These are phyloP conservation scores for Calonectria pteridis DNA, from an alignment of 2,329 filamentous ascomycete species.

Conservation along the genomic window DNA sequence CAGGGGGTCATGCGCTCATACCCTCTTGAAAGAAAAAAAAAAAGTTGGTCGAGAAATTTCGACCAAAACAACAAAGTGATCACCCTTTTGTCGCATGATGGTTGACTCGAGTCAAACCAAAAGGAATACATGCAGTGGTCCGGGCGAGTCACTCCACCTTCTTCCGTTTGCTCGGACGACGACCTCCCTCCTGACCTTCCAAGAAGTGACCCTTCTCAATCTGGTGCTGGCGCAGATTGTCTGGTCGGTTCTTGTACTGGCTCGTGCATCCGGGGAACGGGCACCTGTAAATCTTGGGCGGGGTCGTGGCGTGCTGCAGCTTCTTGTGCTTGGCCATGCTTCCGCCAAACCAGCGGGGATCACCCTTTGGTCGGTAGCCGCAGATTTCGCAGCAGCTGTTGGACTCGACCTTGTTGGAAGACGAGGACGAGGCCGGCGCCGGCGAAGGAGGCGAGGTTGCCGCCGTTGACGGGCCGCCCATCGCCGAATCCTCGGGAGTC, in stretches of 20 bases:
- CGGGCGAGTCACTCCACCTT: constrained; percentile 47
- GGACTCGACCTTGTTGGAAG: constrained; percentile 55
- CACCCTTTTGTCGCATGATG: not conserved
- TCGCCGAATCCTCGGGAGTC: constrained; percentile 36
- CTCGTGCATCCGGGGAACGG: constrained; percentile 66
- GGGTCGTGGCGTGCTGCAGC: constrained; percentile 63
- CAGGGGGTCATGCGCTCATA: not conserved
- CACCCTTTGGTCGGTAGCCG: constrained; percentile 67
- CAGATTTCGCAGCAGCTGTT: constrained; percentile 64
- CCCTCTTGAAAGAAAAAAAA: not conserved
- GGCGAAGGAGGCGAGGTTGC: constrained; percentile 42
- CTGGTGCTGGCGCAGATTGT: constrained; percentile 69
- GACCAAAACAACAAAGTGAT: not conserved
- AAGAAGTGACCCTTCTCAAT: constrained; percentile 68
- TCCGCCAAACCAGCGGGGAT: constrained; percentile 69
- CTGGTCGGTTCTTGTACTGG: constrained; percentile 67
- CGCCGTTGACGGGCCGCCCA: constrained; percentile 37
- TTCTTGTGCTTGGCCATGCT: constrained; percentile 71
- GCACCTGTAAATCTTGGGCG: constrained; percentile 65
- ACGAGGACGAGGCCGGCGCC: constrained; percentile 16
- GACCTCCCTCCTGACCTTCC: constrained; percentile 53
- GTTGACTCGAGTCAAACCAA: not conserved
- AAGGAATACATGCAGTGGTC: not conserved
- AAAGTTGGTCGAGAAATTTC: not conserved
- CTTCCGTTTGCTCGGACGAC: constrained; percentile 62